Percentiles rank a stretch among this genome's conserved stretches.
Conservation (phyloP, 192 early-diverging fungal genomes). For the Phycomyces blakesleeanus region DNA sequence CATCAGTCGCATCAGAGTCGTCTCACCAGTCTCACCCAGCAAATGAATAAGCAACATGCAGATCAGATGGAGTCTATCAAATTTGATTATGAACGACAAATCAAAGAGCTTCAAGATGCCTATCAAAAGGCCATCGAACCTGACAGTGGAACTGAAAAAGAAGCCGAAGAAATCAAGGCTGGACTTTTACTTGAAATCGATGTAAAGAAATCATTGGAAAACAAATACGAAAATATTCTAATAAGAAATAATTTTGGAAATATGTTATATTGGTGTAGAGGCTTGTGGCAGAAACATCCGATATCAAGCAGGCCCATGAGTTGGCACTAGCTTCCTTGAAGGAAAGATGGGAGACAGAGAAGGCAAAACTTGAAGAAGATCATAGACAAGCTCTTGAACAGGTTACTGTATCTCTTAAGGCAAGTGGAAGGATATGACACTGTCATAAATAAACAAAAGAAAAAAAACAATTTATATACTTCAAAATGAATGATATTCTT, state of each 20-base stretch:
- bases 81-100: slow-evolving; percentile 7
- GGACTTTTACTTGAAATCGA: slow-evolving; percentile 11
- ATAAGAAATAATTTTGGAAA: no score
- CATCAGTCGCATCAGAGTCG: slow-evolving; percentile 30
- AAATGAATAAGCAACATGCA: slow-evolving; percentile 12
- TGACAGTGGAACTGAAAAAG: slow-evolving; percentile 3
- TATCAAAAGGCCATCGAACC: slow-evolving; percentile 11
- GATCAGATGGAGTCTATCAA: slow-evolving; percentile 16
- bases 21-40: slow-evolving; percentile 18
- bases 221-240: no score
- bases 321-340: slow-evolving; percentile 1
- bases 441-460: background rate
- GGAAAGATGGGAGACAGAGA: background rate
- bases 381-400: slow-evolving; percentile 3
- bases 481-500: background rate
- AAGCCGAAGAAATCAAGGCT: slow-evolving; percentile 5
- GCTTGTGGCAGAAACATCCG: background rate
- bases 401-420: background rate
- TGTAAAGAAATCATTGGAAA: slow-evolving; percentile 10
- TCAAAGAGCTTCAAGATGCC: slow-evolving; percentile 10
- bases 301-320: background rate
- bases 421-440: slow-evolving; percentile 1
- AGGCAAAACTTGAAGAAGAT: background rate
- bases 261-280: no score
- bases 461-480: no score